These are phyloP conservation scores for Linnemannia elongata DNA, from an alignment of 192 early-diverging fungal species.

Conservation along the genomic window DNA sequence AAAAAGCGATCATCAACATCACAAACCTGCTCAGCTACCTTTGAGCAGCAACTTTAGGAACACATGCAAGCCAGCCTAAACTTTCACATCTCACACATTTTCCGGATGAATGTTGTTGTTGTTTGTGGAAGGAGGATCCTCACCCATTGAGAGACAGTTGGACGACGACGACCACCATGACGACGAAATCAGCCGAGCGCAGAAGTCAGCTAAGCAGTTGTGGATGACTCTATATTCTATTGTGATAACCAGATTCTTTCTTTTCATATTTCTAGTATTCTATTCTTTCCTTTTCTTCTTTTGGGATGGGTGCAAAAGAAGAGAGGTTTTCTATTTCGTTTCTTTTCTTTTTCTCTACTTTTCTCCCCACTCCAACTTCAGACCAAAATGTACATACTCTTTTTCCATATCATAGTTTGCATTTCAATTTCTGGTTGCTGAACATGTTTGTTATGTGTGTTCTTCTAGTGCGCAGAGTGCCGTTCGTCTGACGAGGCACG, in stretches of 20 bases:
- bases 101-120: conserved; percentile 5
- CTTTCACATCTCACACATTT: conserved; percentile 10
- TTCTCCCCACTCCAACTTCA: not conserved
- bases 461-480: conserved; percentile 50
- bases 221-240: not conserved
- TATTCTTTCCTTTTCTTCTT: not conserved
- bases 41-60: conserved; percentile 30
- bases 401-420: not conserved
- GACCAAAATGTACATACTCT: not conserved
- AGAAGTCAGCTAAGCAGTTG: conserved; percentile 39
- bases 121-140: conserved; percentile 4
- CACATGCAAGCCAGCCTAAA: conserved; percentile 21
- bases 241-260: conserved; percentile 12
- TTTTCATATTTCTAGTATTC: not conserved
- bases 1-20: conserved; percentile 38
- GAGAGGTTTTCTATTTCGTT: conserved; percentile 8
- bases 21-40: conserved; percentile 11
- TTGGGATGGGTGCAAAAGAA: conserved; percentile 3
- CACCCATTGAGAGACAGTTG: not conserved
- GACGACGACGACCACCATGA: conserved; percentile 6
- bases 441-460: conserved; percentile 54
- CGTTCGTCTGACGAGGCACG: conserved; percentile 41
- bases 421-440: conserved; percentile 36
- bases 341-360: not conserved
- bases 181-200: not conserved